Conservation (phyloP, 2,329 filamentous ascomycete genomes). For the Magnaporthales sp. region DNA sequence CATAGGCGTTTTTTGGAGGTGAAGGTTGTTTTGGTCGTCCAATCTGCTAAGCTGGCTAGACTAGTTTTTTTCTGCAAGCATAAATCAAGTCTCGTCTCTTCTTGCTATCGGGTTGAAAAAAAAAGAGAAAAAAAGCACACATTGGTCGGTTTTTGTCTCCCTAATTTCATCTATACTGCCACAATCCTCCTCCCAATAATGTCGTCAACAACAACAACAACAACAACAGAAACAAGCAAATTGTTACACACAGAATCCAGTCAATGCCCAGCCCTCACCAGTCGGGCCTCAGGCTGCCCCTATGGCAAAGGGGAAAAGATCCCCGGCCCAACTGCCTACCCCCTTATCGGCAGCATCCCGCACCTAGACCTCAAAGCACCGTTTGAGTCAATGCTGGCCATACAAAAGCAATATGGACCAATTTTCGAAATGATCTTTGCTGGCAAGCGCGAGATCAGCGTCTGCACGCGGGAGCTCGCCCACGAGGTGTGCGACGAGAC, state of each 20-base stretch:
- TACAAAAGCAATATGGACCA: not conserved
- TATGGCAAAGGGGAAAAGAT: not conserved
- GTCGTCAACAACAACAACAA: not conserved
- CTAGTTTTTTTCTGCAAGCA: too few species aligned
- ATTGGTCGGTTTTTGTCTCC: too few species aligned
- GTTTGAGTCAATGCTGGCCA: not conserved
- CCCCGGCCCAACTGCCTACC: not conserved
- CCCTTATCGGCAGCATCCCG: not conserved
- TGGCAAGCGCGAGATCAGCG: constrained; percentile 3
- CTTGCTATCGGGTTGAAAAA: too few species aligned
- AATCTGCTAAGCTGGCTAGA: too few species aligned
- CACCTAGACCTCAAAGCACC: constrained; percentile 1
- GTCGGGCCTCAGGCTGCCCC: not conserved
- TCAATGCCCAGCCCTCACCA: not conserved
- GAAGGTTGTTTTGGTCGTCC: too few species aligned
- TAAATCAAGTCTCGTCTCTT: too few species aligned
- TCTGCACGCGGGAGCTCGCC: constrained; percentile 1
- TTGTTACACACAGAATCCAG: not conserved
- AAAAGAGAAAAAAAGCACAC: too few species aligned
- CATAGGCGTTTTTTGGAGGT: too few species aligned
- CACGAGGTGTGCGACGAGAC: constrained; percentile 1
- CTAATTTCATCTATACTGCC: not conserved
- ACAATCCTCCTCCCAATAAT: not conserved
- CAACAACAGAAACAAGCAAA: not conserved
- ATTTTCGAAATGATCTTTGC: constrained; percentile 2